Base-by-base conservation (phyloP, 148 eudicot genomes). In the Polygonum aviculare region DNA sequence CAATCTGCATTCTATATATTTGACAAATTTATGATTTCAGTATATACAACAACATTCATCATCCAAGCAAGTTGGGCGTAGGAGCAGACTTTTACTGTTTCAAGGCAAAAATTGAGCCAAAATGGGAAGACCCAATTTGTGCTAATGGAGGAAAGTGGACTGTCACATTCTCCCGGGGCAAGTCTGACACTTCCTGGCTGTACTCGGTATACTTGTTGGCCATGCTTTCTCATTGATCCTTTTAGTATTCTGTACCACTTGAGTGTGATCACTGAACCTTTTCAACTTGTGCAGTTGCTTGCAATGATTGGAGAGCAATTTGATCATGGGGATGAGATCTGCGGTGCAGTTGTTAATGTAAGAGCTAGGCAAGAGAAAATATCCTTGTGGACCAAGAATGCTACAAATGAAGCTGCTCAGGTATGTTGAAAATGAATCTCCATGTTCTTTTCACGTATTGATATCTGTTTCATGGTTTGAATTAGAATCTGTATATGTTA, bases 121-220 rank as follows among this genome's bases (percentile, higher is more conserved):
- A 94, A 79, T 92, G 98, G 98, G 98, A 94, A 87, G 97, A 94
- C 78, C 98, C 98, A 71, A 80, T 92, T 39, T 94, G 98, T 87
- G 91, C 94, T 83, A 90, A 92, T 82, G 98, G 98, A 65, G 97
- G 98, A 70, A 92, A 90, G 83, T 94, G 97, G 97, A 89, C 91
- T 79, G 77, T 86, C 41, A 81, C 52, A 78, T 83, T 79, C 52
- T 9, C 60, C 1, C 87, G 57, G 79, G 91, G 86, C 7, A 89
- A 90, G 80, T 88, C 90, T 51, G 98, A 90, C 72, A 90, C 83
- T 7, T 63, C 74, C 84, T 94, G 97, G 98, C 87, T 92, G 63
- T 85, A 92, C 60, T 88, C 97, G 84, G 98, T 94, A 90, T 49
- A 78, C 60, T 44, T 44, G 9, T 10, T 44, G 47, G 47, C 47